Evolutionary conservation across 768 basidiomycete genomes (phyloP), one percentile per base, ranked within the genome.

Genomic region (Collybiopsis confluens): DNA sequence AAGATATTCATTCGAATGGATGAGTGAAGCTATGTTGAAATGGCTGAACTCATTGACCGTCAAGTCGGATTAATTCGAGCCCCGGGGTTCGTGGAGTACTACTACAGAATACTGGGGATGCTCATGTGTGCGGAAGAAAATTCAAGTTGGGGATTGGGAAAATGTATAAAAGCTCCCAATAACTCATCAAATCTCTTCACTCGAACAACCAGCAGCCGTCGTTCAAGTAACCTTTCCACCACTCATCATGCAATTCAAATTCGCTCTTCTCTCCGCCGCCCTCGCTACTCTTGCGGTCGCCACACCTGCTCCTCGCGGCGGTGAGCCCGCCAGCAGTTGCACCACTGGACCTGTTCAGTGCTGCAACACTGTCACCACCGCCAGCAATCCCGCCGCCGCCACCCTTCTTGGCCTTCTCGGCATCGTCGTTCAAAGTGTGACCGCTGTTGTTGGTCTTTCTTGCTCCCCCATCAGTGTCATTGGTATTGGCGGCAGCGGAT

Each of bases 351-450:
- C 35, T 10, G 15, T 50, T 23, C 48, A 50, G 36, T 52, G 50
- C 41, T 52, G 50, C 50, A 4, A 52, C 2, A 41, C 20, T n/a
- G 40, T 42, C 36, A 0, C 18, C 23, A 3, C 37, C n/a, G 50
- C 58, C 27, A 46, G 47, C 28, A 30, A 35, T 15, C 18, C 57
- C 24, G 47, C 54, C 21, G 58, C 52, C 13, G 36, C 55, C 11
- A 35, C 27, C 10, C 11, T 63, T 16, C 42, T 64, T 24, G 53
- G 36, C 24, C 53, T 54, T 26, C 8, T 55, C 54, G 62, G 60
- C 55, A 57, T 63, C 50, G 87, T 86, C 65, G 68, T 90, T 6
- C 78, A 89, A 5, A 86, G 28, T 35, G 9, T 37, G 28, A 52
- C 20, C 26, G 51, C 30, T n/a, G 18, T 20, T 3, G 47, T 58